These are phyloP conservation scores for Simplicillium aogashimaense DNA, from an alignment of 2,329 filamentous ascomycete genomes.

Conservation along the genomic window DNA sequence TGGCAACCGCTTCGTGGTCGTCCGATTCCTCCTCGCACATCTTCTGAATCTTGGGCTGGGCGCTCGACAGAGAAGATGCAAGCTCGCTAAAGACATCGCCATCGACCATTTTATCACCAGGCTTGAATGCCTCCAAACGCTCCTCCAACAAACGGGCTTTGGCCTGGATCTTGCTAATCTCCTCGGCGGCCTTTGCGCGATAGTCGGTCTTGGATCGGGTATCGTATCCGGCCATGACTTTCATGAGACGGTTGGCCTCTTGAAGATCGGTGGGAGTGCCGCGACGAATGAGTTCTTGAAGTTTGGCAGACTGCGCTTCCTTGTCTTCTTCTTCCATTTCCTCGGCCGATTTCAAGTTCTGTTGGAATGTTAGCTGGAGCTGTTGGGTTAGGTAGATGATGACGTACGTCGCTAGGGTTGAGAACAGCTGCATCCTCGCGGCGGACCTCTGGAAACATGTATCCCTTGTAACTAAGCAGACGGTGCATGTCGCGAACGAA, in stretches of 20 bases:
- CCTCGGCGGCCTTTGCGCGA: constrained; percentile 91
- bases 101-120: constrained; percentile 67
- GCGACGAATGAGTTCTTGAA: constrained; percentile 90
- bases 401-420: constrained; percentile 87
- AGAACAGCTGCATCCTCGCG: constrained; percentile 91
- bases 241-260: constrained; percentile 97
- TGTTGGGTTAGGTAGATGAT: neutral
- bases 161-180: constrained; percentile 89
- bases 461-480: constrained; percentile 91
- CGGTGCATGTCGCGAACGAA: constrained; percentile 98
- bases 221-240: constrained; percentile 97
- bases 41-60: constrained; percentile 96
- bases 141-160: constrained; percentile 90
- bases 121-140: constrained; percentile 73
- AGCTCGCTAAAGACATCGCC: constrained; percentile 72
- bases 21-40: constrained; percentile 99
- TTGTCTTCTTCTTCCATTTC: constrained; percentile 98
- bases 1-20: constrained; percentile 89
- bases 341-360: constrained; percentile 93
- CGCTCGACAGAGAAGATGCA: constrained; percentile 77
- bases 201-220: constrained; percentile 95
- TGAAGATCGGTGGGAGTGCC: constrained; percentile 89
- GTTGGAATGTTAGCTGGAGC: constrained; percentile 14
- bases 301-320: constrained; percentile 92
- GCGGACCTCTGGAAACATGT: constrained; percentile 85